Evolutionary conservation across 2,329 filamentous ascomycete species (phyloP), one percentile per base, ranked within the genome.

Genomic region (Erysiphe pisi): DNA sequence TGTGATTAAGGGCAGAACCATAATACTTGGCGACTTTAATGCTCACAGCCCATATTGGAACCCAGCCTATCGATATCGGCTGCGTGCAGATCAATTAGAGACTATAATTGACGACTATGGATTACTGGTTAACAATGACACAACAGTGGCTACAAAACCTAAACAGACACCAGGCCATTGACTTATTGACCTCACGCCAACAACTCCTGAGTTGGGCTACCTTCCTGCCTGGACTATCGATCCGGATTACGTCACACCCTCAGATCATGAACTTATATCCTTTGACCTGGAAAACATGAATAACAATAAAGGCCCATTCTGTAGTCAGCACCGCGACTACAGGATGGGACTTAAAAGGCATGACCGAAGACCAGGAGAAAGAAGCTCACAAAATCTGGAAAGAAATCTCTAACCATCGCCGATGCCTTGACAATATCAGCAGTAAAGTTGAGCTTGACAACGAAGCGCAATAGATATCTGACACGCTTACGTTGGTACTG

Each of bases 21-120:
- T 63, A 14, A 14, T 63, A 28, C 2, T 25, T 3, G 58, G 58
- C n/a, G 58, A 63, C 58, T 63, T 63, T 25, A 63, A 63, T 25
- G 58, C 58, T 14, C 58, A 63, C 58, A 63, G 58, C 4, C 16
- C n/a, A 25, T 63, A 63, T 28, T 63, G 58, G 58, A 63, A 63
- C n/a, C n/a, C 58, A n/a, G 58, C 1, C 12, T 63, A 16, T 63
- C 16, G n/a, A 25, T 2, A 25, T 14, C 16, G 58, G 31, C 18
- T 25, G n/a, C n/a, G 58, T 14, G 58, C n/a, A 20, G 58, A 63
- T 25, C 12, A 14, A 25, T 28, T 63, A n/a, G 58, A 63, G 14
- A 25, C 58, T 14, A 20, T 63, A 14, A 63, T 63, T 12, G 58
- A 63, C 31, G n/a, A 63, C 22, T 25, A 63, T 25, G 14, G 31